Conservation (phyloP, 768 basidiomycete species). For the Dictyophora rubrovolvata region DNA sequence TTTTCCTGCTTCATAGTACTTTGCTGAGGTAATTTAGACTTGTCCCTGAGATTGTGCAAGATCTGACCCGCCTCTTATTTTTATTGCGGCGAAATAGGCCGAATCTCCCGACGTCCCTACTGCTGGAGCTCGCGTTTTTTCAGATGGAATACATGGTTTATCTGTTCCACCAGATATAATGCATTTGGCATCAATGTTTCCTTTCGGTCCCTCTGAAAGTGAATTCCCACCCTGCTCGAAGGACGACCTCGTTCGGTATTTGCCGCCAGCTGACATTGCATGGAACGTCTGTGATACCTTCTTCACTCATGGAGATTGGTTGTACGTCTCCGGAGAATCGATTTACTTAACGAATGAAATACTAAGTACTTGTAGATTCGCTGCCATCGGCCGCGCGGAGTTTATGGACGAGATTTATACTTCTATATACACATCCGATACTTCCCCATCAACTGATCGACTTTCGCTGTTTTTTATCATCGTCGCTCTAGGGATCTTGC, state of each 20-base stretch:
- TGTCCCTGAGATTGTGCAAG: background rate
- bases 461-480: slow-evolving; percentile 45
- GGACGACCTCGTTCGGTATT: background rate
- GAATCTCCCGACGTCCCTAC: slow-evolving; percentile 7
- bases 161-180: slow-evolving; percentile 1
- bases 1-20: background rate
- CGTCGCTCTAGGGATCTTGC: slow-evolving; percentile 36
- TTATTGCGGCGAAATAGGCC: background rate
- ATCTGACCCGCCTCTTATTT: background rate
- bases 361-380: background rate
- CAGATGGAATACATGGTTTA: background rate
- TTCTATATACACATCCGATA: slow-evolving; percentile 12
- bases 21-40: slow-evolving; percentile 1
- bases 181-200: slow-evolving; percentile 5
- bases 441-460: slow-evolving; percentile 30
- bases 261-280: slow-evolving; percentile 1
- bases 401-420: slow-evolving; percentile 16
- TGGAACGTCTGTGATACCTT: slow-evolving; percentile 7
- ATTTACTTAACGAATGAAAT: background rate
- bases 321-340: background rate
- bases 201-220: slow-evolving; percentile 2
- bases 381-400: slow-evolving; percentile 1
- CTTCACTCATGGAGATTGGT: slow-evolving; percentile 7
- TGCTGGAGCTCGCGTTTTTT: background rate
- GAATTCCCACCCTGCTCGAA: background rate